Evolutionary conservation across 768 basidiomycete species (phyloP), one percentile per base, ranked within the genome.

Genomic region (Cystobasidium tubakii): DNA sequence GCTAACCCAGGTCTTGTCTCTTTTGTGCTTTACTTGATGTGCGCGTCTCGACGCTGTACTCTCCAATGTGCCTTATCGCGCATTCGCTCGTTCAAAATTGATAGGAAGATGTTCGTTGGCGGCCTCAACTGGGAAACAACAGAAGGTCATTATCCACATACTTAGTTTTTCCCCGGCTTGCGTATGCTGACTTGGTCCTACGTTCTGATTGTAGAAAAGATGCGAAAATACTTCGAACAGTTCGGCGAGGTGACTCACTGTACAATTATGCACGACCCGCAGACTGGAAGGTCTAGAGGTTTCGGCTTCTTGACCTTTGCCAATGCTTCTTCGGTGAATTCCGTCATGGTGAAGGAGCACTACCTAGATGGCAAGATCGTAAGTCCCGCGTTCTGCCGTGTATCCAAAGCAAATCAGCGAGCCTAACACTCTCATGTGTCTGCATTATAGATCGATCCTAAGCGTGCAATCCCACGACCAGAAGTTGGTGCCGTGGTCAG

Each of bases 41-140:
- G 46, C 46, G 39, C 39, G 6, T 39, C 15, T 39, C 39, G 15
- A n/a, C 46, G 46, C n/a, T 50, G 46, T 50, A 9, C 46, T 50
- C 10, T 3, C 21, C 46, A 9, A 3, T 21, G 46, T 50, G 4
- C 46, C 15, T 21, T 50, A 9, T n/a, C n/a, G 21, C n/a, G 21
- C 46, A 50, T 50, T 50, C 21, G 46, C 46, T 50, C 46, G 4
- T 50, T 50, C 46, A 3, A 50, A 33, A 4, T 6, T 1, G 25
- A 82, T 85, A 97, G 96, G 83, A 99, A 99, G 86, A 99, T 99
- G 96, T 99, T 99, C 83, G 94, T 99, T 81, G 96, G 96, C 76
- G 96, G 96, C 77, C 85, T 99, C 77, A 96, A 98, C 84, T 99
- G 96, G 96, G 95, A 98, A 83, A 98, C 96, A 79, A 95, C 92